Base-by-base conservation (phyloP, 352 stramenopile genomes). In the Pythium myriotylum region DNA sequence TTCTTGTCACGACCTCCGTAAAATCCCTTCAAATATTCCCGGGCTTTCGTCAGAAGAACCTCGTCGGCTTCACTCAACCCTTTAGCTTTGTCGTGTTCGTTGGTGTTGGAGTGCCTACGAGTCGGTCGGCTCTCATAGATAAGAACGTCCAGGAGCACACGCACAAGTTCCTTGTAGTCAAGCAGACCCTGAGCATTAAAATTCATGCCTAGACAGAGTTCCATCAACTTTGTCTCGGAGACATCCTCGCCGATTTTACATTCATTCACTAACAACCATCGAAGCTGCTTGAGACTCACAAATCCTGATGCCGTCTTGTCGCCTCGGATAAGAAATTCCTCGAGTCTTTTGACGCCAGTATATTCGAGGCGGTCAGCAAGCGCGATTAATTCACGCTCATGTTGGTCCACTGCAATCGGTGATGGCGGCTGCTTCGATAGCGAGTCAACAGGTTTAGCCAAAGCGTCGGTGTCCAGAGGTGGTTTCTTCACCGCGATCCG, bases 201-300 rank as follows among this genome's bases (percentile, higher is more conserved):
- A 17, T 74, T 86, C 65, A 90, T 78, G 8, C 81, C 81, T 27
- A 90, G 57, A 52, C 81, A 90, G 0, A 83, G 65, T 41, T 90
- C 76, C 43, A 87, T 75, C 12, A 90, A 58, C 16, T 62, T 49
- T 0, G 54, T 54, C 45, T 88, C 74, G 17, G 48, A 68, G 12
- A 81, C 53, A 0, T 74, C 48, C 2, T 84, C 23, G 1, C 70
- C 32, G 14, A 85, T 73, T 1, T 66, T 40, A 24, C 59, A 66
- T 24, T 69, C 62, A 27, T 87, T 68, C 0, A 29, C 46, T 13
- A 90, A 58, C 10, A 83, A 41, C 60, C 62, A 84, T 5, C 67
- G 69, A 17, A 90, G 50, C 20, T 88, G 67, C 51, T 81, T 81
- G 41, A 88, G 66, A 10, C 59, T 75, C 8, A 90, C 59, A 62